phyloP scores from a whole-genome alignment of 768 basidiomycete genomes.

The Pulveroboletus sp. region DNA sequence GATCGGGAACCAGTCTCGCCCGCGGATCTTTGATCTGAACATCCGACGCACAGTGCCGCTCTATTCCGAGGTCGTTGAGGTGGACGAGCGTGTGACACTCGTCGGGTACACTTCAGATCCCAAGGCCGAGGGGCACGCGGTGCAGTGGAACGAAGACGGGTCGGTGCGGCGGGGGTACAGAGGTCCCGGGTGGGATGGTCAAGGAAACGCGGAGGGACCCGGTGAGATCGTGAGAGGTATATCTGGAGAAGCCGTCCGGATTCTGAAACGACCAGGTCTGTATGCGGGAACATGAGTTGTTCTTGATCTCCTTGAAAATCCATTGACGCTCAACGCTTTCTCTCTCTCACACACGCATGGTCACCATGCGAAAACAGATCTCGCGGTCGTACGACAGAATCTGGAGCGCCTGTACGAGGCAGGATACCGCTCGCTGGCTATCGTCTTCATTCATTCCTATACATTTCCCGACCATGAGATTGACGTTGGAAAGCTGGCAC shows the following conservation, averaged over 20 bases:
- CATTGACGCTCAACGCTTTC: not conserved
- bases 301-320: not conserved
- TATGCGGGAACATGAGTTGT: not conserved
- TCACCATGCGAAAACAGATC: slow-evolving; percentile 37
- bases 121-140: slow-evolving; percentile 64
- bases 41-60: slow-evolving; percentile 74
- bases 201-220: slow-evolving; percentile 67
- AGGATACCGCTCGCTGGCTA: slow-evolving; percentile 87
- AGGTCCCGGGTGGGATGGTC: slow-evolving; percentile 73
- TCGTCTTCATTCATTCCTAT: slow-evolving; percentile 89
- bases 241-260: slow-evolving; percentile 85
- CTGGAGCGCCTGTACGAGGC: slow-evolving; percentile 66
- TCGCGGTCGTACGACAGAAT: slow-evolving; percentile 48
- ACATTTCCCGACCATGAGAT: slow-evolving; percentile 86
- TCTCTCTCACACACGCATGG: not conserved
- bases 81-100: slow-evolving; percentile 91
- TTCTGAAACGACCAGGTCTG: slow-evolving; percentile 65
- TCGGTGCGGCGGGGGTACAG: slow-evolving; percentile 62
- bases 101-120: slow-evolving; percentile 94
- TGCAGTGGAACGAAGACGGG: slow-evolving; percentile 73
- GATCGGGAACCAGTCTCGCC: slow-evolving; percentile 93
- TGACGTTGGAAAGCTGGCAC: slow-evolving; percentile 65
- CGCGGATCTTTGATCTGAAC: slow-evolving; percentile 91
- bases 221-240: slow-evolving; percentile 78
- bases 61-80: slow-evolving; percentile 60